Evolutionary conservation across 192 early-diverging fungal genomes (phyloP).

Genomic region (Geranomyces variabilis): DNA sequence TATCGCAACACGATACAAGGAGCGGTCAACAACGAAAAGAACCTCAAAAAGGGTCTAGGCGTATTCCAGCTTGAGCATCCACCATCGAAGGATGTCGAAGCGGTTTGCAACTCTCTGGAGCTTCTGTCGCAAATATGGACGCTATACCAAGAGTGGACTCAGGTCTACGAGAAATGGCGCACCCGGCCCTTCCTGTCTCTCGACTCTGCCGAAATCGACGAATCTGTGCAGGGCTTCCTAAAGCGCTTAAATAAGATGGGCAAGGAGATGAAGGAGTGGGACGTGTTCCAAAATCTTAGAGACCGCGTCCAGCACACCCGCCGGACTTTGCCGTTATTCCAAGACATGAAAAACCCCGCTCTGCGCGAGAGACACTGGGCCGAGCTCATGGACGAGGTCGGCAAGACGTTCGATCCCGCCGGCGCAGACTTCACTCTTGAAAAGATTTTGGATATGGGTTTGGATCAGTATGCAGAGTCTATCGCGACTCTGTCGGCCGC

Average conservation of each 20-base stretch:
- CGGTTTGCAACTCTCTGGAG: constrained; percentile 50
- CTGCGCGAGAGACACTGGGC: constrained; percentile 62
- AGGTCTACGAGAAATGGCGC: constrained; percentile 52
- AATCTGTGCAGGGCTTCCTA: constrained; percentile 54
- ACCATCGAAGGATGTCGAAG: constrained; percentile 58
- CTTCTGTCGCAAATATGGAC: constrained; percentile 54
- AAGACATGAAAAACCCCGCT: constrained; percentile 59
- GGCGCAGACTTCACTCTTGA: constrained; percentile 59
- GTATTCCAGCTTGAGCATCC: constrained; percentile 64
- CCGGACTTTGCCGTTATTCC: constrained; percentile 56
- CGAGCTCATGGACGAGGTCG: constrained; percentile 63
- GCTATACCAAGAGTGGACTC: constrained; percentile 52
- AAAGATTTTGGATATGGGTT: constrained; percentile 56
- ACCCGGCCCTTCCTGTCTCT: constrained; percentile 51
- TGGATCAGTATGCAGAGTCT: constrained; percentile 60
- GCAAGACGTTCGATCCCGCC: constrained; percentile 54
- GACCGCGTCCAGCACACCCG: constrained; percentile 59
- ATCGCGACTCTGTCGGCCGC: constrained; percentile 52
- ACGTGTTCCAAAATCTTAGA: constrained; percentile 51
- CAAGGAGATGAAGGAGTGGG: constrained; percentile 65
- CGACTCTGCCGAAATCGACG: constrained; percentile 58
- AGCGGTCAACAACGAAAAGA: constrained; percentile 49
- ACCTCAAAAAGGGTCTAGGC: constrained; percentile 54
- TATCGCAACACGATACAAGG: constrained; percentile 44
- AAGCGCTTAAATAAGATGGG: constrained; percentile 56